Conservation (phyloP, 1,284 basidiomycete species). For the Cystobasidium pallidum region DNA sequence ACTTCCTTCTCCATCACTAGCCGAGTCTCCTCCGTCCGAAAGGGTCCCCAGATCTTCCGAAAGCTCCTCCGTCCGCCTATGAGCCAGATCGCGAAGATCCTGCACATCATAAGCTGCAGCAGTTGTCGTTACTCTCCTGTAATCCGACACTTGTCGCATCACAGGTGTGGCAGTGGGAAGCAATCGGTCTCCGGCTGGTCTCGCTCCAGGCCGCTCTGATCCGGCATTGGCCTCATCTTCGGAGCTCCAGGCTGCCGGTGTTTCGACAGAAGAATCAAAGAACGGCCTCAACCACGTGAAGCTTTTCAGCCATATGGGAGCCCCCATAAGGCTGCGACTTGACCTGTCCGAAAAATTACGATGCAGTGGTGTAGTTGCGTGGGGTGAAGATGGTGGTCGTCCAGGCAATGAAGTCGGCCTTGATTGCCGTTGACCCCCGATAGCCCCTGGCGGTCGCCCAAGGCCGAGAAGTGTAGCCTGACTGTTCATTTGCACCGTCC, state of each 20-base stretch:
- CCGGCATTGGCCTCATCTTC: neutral
- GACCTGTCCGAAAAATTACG: neutral
- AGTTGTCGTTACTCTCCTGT: slow-evolving; percentile 34
- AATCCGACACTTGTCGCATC: slow-evolving; percentile 4
- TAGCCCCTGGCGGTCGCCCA: neutral
- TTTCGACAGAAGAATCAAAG: neutral
- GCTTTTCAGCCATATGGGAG: slow-evolving; percentile 13
- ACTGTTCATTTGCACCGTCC: slow-evolving; percentile 1
- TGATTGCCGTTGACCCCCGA: neutral
- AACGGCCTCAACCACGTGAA: slow-evolving; percentile 18
- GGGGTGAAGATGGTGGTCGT: neutral
- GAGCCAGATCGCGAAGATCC: slow-evolving; percentile 30
- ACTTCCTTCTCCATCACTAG: slow-evolving; percentile 11
- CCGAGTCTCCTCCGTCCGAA: slow-evolving; percentile 1
- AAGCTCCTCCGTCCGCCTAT: neutral
- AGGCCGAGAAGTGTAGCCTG: slow-evolving; percentile 7
- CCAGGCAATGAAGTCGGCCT: neutral
- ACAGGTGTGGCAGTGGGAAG: slow-evolving; percentile 26
- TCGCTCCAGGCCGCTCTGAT: neutral
- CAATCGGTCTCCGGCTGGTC: neutral
- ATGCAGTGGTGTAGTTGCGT: neutral
- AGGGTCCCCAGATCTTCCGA: neutral
- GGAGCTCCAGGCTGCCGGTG: neutral
- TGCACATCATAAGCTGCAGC: slow-evolving; percentile 36
- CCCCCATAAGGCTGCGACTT: slow-evolving; percentile 10